These are phyloP conservation scores for Pinus albicaulis DNA, from an alignment of 75 land plant genomes.

Conservation along the genomic window DNA sequence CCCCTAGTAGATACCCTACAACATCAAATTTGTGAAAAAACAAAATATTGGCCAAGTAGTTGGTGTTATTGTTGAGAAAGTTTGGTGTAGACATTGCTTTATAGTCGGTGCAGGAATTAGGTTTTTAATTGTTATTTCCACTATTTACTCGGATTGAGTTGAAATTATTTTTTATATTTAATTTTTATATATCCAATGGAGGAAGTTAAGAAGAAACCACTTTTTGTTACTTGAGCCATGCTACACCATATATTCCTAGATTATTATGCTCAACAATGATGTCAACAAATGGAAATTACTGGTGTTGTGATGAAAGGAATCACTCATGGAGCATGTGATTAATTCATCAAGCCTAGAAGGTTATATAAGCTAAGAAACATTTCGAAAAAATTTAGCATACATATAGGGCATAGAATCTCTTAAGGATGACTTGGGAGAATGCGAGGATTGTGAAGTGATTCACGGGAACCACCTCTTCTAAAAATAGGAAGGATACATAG, in stretches of 20 bases:
- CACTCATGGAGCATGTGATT: conserved; percentile 97
- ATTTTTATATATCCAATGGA: neutral
- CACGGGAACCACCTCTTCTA: conserved; percentile 12
- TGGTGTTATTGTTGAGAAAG: too few species aligned
- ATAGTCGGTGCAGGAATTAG: too few species aligned
- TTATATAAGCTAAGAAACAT: conserved; percentile 93
- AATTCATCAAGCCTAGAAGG: conserved; percentile 89
- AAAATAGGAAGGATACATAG: conserved; percentile 32
- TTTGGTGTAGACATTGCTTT: too few species aligned
- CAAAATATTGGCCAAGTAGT: too few species aligned
- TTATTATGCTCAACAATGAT: conserved; percentile 94
- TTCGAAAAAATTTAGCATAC: conserved; percentile 94
- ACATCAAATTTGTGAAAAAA: too few species aligned
- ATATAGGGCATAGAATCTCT: conserved; percentile 17
- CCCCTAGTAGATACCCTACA: too few species aligned
- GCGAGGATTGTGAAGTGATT: conserved; percentile 17
- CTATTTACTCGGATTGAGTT: too few species aligned
- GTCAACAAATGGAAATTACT: conserved; percentile 97
- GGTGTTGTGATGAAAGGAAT: conserved; percentile 96
- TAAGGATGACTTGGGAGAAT: conserved; percentile 3
- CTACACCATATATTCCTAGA: neutral
- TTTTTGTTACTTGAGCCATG: neutral
- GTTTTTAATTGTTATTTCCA: too few species aligned
- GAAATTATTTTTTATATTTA: too few species aligned
- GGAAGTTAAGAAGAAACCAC: too few species aligned